These are phyloP conservation scores for Myxozyma vanderwaltii DNA, from an alignment of 805 yeast species.

Conservation along the genomic window DNA sequence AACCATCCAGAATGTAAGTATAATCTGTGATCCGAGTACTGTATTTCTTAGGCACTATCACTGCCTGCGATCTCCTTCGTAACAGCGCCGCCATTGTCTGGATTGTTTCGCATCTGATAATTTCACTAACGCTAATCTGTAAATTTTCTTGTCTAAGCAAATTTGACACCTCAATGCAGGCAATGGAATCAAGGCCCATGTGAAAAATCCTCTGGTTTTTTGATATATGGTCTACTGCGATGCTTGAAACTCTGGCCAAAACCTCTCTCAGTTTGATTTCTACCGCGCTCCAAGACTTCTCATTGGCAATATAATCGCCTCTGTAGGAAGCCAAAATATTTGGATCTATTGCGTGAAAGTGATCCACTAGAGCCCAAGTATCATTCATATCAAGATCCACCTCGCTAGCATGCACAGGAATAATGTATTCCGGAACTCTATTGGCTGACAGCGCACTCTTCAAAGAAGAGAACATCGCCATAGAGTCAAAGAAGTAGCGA, in stretches of 20 bases:
- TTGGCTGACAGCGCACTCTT: not conserved
- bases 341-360: not conserved
- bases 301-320: not conserved
- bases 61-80: not conserved
- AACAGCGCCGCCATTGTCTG: not conserved
- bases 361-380: not conserved
- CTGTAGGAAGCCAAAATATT: not conserved
- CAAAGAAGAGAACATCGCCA: not conserved
- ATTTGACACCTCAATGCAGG: conserved; percentile 31
- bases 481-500: not conserved
- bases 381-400: not conserved
- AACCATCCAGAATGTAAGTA: not conserved
- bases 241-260: conserved; percentile 14
- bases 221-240: conserved; percentile 1
- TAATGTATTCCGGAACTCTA: conserved; percentile 16
- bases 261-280: conserved; percentile 12
- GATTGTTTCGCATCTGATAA: conserved; percentile 18
- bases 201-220: conserved; percentile 23
- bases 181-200: conserved; percentile 37
- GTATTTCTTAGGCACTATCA: not conserved
- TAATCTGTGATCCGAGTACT: not conserved
- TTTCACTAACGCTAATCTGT: conserved; percentile 27
- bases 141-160: conserved; percentile 16
- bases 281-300: conserved; percentile 1
- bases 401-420: conserved; percentile 1